Base-by-base conservation (phyloP, 805 yeast genomes). In the Grigorovia humatica region DNA sequence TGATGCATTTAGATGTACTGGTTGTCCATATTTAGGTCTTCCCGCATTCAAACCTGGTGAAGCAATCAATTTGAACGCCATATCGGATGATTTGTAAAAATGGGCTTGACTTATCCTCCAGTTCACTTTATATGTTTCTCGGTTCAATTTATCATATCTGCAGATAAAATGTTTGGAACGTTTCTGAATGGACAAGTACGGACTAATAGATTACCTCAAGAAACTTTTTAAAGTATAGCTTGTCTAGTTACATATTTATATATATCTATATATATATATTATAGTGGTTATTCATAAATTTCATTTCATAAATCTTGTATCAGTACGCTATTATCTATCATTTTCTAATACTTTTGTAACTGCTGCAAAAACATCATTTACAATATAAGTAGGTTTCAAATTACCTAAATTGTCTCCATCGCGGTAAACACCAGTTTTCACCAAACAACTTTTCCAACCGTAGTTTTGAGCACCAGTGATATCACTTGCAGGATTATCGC, bases 11-110 rank as follows among this genome's bases (percentile, higher is more conserved):
- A 76, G 99, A 64, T 93, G 99, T 68, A 96, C 90, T 59, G 97
- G 98, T 2, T 93, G 99, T 71, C 99, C 99, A 43, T 93, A 83
- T 70, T 73, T 93, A 58, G 99, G 99, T 0, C 74, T 93, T 46
- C 99, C 99, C 15, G 97, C 99, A 3, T 93, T 93, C 77, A 89
- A 89, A 70, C 99, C 98, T 1, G 99, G 99, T 49, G 95, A 93
- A 71, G 82, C 82, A 11, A 81, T 93, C 51, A 82, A 84, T 35
- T 71, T 91, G 56, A 88, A 79, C 61, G 78, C 80, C 50, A 80
- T 85, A 59, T 85, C 84, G 43, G 95, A 85, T 67, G 95, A 88
- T 66, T 74, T 86, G 59, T 86, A 60, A 63, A 23, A 41, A 20
- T 13, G 11, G 32, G 18, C 43, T 19, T 43, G 12, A 38, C n/a